Evolutionary conservation across 2,329 filamentous ascomycete species (phyloP), one percentile per base, ranked within the genome.

Genomic region (Trichophyton equinum): DNA sequence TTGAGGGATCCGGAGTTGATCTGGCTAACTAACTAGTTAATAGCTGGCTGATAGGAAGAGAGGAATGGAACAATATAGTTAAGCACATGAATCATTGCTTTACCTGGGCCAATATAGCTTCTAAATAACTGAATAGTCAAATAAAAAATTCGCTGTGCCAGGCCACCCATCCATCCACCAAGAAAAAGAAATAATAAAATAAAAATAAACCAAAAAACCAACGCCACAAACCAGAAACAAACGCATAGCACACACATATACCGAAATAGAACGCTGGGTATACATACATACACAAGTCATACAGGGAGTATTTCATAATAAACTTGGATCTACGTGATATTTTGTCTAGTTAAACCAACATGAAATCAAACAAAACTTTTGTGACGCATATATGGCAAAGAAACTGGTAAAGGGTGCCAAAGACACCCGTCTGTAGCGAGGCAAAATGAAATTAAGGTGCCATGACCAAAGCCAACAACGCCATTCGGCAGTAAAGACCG

Each of bases 401-500:
- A 40, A 49, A 59, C 44, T 47, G 30, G 58, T 8, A 36, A 53
- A 11, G 38, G 42, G n/a, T 42, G 9, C 20, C 27, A 13, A 38
- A 42, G 33, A 44, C 27, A n/a, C 53, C 33, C 33, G 30, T 53
- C 58, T 55, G 46, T 20, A 22, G 11, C 22, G 33, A 40, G 18
- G 53, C 11, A 55, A 60, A 65, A 63, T 61, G 42, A 47, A 30
- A 44, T 67, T 68, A 76, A 65, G 76, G 76, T 61, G 80, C 85
- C 88, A 99, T 87, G 75, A 97, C 89, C 74, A 97, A 80, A 67
- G 94, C 94, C 74, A 99, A 81, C 77, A 99, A 78, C 68, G 94
- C 94, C 94, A 99, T 99, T 74, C 94, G 88, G 76, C 89, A 95
- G 81, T 96, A 97, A 69, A 99, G 83, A 68, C 94, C 94, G 77